Conservation (phyloP, 176 grass and related monocot species). For the Triticum timopheevii region DNA sequence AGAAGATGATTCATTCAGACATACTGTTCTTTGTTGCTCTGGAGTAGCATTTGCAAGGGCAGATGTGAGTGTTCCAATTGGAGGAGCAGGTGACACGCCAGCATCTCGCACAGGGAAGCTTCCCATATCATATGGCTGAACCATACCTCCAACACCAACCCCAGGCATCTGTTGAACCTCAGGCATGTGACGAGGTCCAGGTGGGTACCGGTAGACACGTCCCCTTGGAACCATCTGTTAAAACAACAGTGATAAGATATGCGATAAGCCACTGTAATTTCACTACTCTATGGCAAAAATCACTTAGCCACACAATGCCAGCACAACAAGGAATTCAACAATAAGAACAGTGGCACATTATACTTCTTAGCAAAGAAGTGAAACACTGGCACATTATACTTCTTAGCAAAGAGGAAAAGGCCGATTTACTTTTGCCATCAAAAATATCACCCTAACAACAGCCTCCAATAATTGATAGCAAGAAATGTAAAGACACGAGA, state of each 20-base stretch:
- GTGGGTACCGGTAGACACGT: slow-evolving; percentile 70
- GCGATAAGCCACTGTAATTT: neutral
- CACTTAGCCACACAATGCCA: neutral
- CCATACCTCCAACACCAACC: slow-evolving; percentile 66
- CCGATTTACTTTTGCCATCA: neutral
- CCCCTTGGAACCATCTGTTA: slow-evolving; percentile 82
- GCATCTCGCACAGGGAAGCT: slow-evolving; percentile 58
- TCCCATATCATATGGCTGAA: slow-evolving; percentile 72
- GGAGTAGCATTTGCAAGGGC: slow-evolving; percentile 89
- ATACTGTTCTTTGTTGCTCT: slow-evolving; percentile 94
- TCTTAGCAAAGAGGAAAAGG: neutral
- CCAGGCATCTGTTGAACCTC: slow-evolving; percentile 55
- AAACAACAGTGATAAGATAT: slow-evolving; percentile 4
- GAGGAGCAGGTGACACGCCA: slow-evolving; percentile 56
- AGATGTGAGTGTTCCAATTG: slow-evolving; percentile 76
- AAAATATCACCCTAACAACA: neutral
- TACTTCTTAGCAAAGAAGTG: neutral
- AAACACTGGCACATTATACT: neutral
- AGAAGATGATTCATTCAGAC: slow-evolving; percentile 12
- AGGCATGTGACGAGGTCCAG: slow-evolving; percentile 71
- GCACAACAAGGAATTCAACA: neutral
- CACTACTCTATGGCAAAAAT: neutral
- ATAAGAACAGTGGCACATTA: neutral
- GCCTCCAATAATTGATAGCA: neutral
- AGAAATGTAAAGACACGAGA: neutral